Evolutionary conservation across 140 eudicot genomes (phyloP), one percentile per base, ranked within the genome.

Genomic region (Ambrosia hybrid): DNA sequence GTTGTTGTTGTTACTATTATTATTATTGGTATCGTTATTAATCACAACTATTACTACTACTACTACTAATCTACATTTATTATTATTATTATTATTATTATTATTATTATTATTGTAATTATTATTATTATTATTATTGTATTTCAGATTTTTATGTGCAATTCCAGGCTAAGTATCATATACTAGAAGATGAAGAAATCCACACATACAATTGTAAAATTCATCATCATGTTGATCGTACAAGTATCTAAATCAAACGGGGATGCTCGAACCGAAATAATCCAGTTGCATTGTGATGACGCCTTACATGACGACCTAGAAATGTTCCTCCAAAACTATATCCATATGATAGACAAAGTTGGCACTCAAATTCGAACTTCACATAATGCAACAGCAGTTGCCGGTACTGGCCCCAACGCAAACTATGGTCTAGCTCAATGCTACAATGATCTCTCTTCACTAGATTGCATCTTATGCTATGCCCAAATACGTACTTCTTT

Each of bases 191-290:
- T 55, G 74, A 13, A 14, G 67, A 71, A 33, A 15, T 12, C 53
- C 16, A 12, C 57, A 12, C 65, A 57, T 41, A 36, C 57, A 34
- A 8, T 21, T 56, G 16, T 17, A 11, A 2, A 65, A 56, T 49
- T 81, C 4, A 4, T 76, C 17, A 37, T 43, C 55, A 21, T 21
- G 30, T 34, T 75, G 30, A 57, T 63, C 59, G 13, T 75, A 37
- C 52, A 67, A 51, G 73, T 79, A 10, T 67, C 74, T 33, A 38
- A 53, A 79, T 62, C 83, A 57, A 51, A 51, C 39, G 90, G 83
- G 6, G 87, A 86, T 2, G 79, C 92, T 26, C 77, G 96, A 82
- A 8, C 88, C 21, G 80, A 82, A 67, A 73, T 78, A 14, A 76
- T 89, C 45, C 53, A 70, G 33, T 14, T 78, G 43, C 63, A 39